phyloP scores from a whole-genome alignment of 2,329 filamentous ascomycete species.

The Sporothrix curviconia region DNA sequence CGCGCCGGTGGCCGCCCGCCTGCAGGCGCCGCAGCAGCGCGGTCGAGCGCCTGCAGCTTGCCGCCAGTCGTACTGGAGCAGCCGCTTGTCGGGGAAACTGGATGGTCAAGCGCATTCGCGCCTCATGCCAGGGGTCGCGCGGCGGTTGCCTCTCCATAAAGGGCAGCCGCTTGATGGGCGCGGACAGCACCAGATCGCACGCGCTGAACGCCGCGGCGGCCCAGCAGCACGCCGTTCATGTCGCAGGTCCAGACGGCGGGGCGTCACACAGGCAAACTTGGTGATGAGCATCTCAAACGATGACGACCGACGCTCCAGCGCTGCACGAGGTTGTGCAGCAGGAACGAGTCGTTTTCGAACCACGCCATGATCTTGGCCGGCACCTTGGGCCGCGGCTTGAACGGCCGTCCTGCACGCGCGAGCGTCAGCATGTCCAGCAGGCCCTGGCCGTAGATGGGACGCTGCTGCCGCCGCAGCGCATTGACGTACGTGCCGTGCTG shows the following conservation, averaged over 20 bases:
- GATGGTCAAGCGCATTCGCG: slow-evolving; percentile 85
- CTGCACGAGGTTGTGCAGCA: slow-evolving; percentile 62
- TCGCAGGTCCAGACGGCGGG: slow-evolving; percentile 79
- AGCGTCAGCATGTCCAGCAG: slow-evolving; percentile 70
- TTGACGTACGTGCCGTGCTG: slow-evolving; percentile 78
- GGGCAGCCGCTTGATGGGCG: slow-evolving; percentile 48
- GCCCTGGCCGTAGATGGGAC: slow-evolving; percentile 73
- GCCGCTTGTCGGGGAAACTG: slow-evolving; percentile 92
- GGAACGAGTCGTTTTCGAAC: slow-evolving; percentile 63
- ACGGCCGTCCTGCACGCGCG: slow-evolving; percentile 50
- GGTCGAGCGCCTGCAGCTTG: slow-evolving; percentile 85
- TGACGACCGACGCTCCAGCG: slow-evolving; percentile 65
- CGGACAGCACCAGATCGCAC: slow-evolving; percentile 50
- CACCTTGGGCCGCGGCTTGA: slow-evolving; percentile 53
- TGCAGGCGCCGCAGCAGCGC: slow-evolving; percentile 80
- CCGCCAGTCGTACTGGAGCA: slow-evolving; percentile 98
- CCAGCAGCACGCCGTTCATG: slow-evolving; percentile 61
- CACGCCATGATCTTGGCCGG: slow-evolving; percentile 62
- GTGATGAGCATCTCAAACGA: slow-evolving; percentile 68
- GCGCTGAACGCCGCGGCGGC: slow-evolving; percentile 53
- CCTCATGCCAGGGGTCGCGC: slow-evolving; percentile 83
- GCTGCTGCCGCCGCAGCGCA: slow-evolving; percentile 69
- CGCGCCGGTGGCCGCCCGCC: slow-evolving; percentile 82
- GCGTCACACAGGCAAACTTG: slow-evolving; percentile 89
- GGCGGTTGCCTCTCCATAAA: slow-evolving; percentile 51